Conservation (phyloP, 2,329 filamentous ascomycete species). For the Aspergillus flavus region DNA sequence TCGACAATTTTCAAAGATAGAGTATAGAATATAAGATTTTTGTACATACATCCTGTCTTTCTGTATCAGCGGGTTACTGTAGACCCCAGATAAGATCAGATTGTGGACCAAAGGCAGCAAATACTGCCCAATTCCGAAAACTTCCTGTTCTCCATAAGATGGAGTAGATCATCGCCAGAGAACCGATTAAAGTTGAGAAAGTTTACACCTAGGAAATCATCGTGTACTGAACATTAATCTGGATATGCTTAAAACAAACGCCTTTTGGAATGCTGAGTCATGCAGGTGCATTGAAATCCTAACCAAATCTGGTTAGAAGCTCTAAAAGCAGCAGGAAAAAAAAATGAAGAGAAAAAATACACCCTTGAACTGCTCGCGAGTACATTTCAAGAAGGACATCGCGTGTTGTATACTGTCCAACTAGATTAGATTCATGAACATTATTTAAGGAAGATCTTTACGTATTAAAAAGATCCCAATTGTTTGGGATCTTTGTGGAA, state of each 20-base stretch:
- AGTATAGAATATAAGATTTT: not conserved
- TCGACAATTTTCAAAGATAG: not conserved
- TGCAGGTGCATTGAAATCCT: not conserved
- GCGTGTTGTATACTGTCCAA: not conserved
- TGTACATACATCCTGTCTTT: not conserved
- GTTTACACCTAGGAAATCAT: not conserved
- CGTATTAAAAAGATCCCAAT: slow-evolving; percentile 17
- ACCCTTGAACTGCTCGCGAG: slow-evolving; percentile 2
- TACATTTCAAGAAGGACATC: not conserved
- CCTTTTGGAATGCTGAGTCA: slow-evolving; percentile 1
- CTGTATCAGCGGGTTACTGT: not conserved
- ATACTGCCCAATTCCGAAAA: not conserved
- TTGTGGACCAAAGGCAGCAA: not conserved
- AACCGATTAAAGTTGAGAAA: not conserved
- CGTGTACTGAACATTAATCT: too few relatives aligned
- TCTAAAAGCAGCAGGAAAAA: not conserved
- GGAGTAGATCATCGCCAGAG: not conserved
- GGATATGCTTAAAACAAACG: not conserved
- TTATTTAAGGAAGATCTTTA: not conserved
- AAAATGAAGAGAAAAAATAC: not conserved
- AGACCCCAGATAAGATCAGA: not conserved
- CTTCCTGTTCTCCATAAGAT: not conserved
- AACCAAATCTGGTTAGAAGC: not conserved
- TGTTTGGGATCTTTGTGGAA: slow-evolving; percentile 17
- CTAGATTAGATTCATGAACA: not conserved